phyloP scores from a whole-genome alignment of 2,329 filamentous ascomycete species.

The Ascosphaera aggregata region DNA sequence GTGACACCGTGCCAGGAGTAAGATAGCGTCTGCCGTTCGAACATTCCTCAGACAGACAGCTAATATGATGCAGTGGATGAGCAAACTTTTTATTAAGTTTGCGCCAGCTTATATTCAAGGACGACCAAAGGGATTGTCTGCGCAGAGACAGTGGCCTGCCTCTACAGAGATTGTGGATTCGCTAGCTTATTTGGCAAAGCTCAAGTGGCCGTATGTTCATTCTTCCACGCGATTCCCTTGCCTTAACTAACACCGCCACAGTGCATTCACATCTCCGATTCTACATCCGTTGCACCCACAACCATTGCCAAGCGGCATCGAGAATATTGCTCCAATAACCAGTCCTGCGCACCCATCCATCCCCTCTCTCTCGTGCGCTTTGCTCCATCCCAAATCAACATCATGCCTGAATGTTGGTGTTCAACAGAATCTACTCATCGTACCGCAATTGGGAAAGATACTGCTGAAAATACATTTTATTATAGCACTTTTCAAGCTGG shows the following conservation, averaged over 20 bases:
- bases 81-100: constrained; percentile 41
- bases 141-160: constrained; percentile 46
- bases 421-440: constrained; percentile 65
- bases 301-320: constrained; percentile 33
- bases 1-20: constrained; percentile 45
- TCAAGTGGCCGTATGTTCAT: constrained; percentile 57
- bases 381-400: constrained; percentile 69
- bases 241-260: constrained; percentile 14
- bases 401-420: constrained; percentile 74
- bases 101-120: constrained; percentile 59
- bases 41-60: neutral
- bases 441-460: constrained; percentile 55
- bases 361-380: constrained; percentile 63
- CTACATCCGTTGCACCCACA: constrained; percentile 49
- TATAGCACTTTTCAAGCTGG: constrained; percentile 45
- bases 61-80: constrained; percentile 24
- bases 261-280: constrained; percentile 60
- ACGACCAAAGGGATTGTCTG: constrained; percentile 45
- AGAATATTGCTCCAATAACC: constrained; percentile 55
- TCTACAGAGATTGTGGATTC: constrained; percentile 57
- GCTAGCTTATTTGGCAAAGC: constrained; percentile 54
- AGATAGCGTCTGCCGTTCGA: constrained; percentile 7
- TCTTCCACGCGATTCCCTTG: constrained; percentile 1
- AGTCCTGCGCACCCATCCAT: constrained; percentile 72
- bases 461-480: constrained; percentile 40